Evolutionary conservation across 352 stramenopile genomes (phyloP).

Genomic region (Phytopythium cucurbitacearum): DNA sequence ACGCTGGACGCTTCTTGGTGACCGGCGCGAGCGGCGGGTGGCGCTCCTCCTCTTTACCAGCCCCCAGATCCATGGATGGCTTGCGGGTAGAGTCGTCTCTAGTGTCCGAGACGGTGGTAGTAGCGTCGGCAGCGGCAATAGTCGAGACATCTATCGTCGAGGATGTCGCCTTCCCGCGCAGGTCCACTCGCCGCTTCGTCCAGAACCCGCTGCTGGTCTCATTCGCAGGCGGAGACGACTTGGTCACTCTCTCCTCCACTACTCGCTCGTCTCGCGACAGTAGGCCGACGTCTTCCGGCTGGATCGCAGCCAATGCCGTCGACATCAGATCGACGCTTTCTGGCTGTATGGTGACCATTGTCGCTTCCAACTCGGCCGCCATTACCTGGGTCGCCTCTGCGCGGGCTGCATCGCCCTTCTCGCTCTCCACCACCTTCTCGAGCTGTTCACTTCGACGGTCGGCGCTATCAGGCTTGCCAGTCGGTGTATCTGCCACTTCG

Average conservation of each 20-base stretch:
- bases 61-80: too few species aligned
- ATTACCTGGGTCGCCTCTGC: background rate
- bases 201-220: background rate
- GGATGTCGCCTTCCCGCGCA: slow-evolving; percentile 10
- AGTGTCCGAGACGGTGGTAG: background rate
- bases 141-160: background rate
- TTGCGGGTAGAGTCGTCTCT: too few species aligned
- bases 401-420: background rate
- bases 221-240: background rate
- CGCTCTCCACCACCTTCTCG: background rate
- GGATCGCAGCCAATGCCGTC: too few species aligned
- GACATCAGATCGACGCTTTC: too few species aligned
- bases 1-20: slow-evolving; percentile 8
- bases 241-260: too few species aligned
- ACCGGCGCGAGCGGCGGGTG: background rate
- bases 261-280: too few species aligned
- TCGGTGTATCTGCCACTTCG: too few species aligned
- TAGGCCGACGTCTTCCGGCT: too few species aligned
- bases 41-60: too few species aligned
- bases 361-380: background rate
- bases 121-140: background rate
- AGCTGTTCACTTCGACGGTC: background rate
- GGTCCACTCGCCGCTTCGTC: background rate
- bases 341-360: too few species aligned
- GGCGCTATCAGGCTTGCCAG: background rate